Conservation (phyloP, 1,139 yeast species). For the Suhomyces yuchorum region DNA sequence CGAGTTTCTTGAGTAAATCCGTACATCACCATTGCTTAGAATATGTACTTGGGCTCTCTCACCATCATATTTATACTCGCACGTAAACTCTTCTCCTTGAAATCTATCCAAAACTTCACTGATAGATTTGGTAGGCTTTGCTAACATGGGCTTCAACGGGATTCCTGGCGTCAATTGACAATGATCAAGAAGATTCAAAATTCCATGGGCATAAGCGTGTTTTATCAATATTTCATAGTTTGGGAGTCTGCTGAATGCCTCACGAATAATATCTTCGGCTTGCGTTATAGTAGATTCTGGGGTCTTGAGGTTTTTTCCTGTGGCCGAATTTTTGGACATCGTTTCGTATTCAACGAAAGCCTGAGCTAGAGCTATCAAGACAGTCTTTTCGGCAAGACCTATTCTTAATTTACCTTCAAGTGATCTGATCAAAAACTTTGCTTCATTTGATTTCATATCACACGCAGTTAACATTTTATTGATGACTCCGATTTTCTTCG, state of each 20-base stretch:
- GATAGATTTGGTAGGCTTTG: slow-evolving; percentile 93
- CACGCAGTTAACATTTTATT: slow-evolving; percentile 86
- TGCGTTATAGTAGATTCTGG: slow-evolving; percentile 43
- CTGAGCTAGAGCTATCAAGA: slow-evolving; percentile 78
- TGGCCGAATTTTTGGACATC: neutral
- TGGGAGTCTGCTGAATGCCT: slow-evolving; percentile 89
- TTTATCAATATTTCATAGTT: slow-evolving; percentile 79
- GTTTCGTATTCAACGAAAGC: slow-evolving; percentile 69
- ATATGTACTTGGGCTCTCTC: slow-evolving; percentile 95
- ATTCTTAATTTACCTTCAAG: slow-evolving; percentile 91
- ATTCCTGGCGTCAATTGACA: slow-evolving; percentile 87
- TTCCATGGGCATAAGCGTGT: slow-evolving; percentile 67
- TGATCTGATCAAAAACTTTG: slow-evolving; percentile 86
- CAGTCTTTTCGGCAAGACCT: slow-evolving; percentile 93
- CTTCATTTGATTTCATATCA: slow-evolving; percentile 68
- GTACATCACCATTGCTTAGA: slow-evolving; percentile 63
- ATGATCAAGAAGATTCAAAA: slow-evolving; percentile 62
- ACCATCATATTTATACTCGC: slow-evolving; percentile 97
- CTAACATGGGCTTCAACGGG: slow-evolving; percentile 96
- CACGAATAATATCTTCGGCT: slow-evolving; percentile 81
- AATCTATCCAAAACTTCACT: slow-evolving; percentile 88
- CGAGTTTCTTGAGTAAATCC: slow-evolving; percentile 88
- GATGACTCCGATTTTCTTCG: slow-evolving; percentile 72
- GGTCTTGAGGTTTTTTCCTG: slow-evolving; percentile 7
- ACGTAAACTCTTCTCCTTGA: slow-evolving; percentile 82